phyloP scores from a whole-genome alignment of 805 yeast genomes.

The Naumovozyma dairenensis region DNA sequence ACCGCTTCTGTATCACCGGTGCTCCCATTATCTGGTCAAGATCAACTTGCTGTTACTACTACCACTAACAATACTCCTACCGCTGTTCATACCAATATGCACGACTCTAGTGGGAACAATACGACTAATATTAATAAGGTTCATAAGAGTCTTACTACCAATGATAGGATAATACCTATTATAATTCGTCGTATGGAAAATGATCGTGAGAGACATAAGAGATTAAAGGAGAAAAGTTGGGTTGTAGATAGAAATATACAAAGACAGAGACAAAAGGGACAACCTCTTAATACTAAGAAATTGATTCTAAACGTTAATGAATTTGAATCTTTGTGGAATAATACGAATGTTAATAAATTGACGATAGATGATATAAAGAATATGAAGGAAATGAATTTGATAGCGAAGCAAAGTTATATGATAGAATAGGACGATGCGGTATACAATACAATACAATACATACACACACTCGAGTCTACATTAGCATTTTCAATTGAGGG shows the following conservation, averaged over 20 bases:
- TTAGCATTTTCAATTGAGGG: no score
- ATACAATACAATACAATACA: no score
- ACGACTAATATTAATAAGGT: slow-evolving; percentile 6
- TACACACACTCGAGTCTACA: no score
- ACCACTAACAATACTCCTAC: slow-evolving; percentile 6
- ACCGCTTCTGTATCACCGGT: not conserved
- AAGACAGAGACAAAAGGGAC: no score
- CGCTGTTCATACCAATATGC: no score
- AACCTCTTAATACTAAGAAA: slow-evolving; percentile 7
- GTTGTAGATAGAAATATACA: slow-evolving; percentile 32
- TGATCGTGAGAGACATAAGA: slow-evolving; percentile 84
- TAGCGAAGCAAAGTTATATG: slow-evolving; percentile 42
- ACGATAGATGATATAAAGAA: slow-evolving; percentile 40
- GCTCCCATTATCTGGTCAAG: not conserved
- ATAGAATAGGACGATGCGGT: no score
- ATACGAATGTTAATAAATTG: slow-evolving; percentile 23
- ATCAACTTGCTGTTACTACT: not conserved
- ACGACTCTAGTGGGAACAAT: no score
- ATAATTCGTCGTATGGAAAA: slow-evolving; percentile 77
- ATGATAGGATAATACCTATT: slow-evolving; percentile 34
- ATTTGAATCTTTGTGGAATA: slow-evolving; percentile 39
- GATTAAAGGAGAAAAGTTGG: slow-evolving; percentile 77
- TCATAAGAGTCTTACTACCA: not conserved
- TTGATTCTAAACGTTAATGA: slow-evolving; percentile 35
- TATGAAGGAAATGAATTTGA: slow-evolving; percentile 44